Base-by-base conservation (phyloP, 108 stramenopile species). In the Mediolabrus comicus region DNA sequence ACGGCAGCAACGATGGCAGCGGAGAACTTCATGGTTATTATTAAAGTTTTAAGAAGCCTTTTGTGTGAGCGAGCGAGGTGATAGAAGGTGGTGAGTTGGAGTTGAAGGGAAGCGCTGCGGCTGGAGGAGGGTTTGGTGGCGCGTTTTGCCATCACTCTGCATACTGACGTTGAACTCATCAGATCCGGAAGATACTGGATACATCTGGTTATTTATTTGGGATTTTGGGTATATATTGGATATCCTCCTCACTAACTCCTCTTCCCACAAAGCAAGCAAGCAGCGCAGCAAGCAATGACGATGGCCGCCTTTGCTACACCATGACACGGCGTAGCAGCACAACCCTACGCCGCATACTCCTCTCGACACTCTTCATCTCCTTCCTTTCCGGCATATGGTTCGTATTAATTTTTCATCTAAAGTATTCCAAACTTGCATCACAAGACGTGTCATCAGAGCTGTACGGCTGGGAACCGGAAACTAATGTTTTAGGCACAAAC, bases 1-100 rank as follows among this genome's bases (percentile, higher is more conserved):
- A 83, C 77, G 58, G 76, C 82, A 53, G 87, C 82, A 35, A 91
- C 63, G 39, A 87, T 76, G 67, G 74, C 53, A 39, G 69, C 76
- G 9, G 85, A 81, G 77, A 91, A 91, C 71, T 87, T 91, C 90
- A 91, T 91, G 62, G 69, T 89, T 69, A 22, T 27, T 17, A 14
- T 29, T 33, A 22, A 16, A 1, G 36, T 2, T 57, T 30, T 33
- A 32, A 33, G 31, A 57, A 57, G 56, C 56, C 46, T 22, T 49
- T 49, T 49, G 46, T n/a, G n/a, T n/a, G 46, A 49, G 22, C 22
- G 46, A 49, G 41, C 41, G 22, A 49, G 22, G 1, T 49, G 22
- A 4, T n/a, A n/a, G n/a, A n/a, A n/a, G n/a, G n/a, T n/a, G 4
- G 46, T 49, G 46, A 49, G 46, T 49, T 49, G 46, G 46, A 49